A percentile compares a stretch with the other conserved stretches of the same genome.
These are phyloP conservation scores for Apiospora sp. DNA, from an alignment of 2,329 filamentous ascomycete species.

Conservation along the genomic window DNA sequence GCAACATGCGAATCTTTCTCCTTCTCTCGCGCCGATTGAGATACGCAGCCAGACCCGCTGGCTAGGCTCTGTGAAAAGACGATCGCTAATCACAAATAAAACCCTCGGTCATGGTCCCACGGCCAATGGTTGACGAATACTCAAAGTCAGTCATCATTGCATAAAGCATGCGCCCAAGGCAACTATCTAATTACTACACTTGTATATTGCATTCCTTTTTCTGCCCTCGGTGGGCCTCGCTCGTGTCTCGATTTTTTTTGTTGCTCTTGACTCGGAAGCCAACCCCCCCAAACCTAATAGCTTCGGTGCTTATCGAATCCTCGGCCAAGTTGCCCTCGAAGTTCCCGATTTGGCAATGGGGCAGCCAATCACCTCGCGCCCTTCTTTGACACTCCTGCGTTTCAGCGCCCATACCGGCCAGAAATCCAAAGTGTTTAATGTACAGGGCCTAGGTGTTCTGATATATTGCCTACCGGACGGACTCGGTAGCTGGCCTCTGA, in stretches of 20 bases:
- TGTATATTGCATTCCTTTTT: neutral
- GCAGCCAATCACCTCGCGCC: slow-evolving; percentile 5
- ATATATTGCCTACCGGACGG: neutral
- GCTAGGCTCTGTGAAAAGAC: neutral
- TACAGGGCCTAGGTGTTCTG: neutral
- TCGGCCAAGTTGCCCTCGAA: neutral
- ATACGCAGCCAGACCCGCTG: slow-evolving; percentile 10
- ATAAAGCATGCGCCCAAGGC: slow-evolving; percentile 11
- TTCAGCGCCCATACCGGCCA: slow-evolving; percentile 15
- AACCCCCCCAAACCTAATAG: slow-evolving; percentile 7
- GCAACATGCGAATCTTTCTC: neutral
- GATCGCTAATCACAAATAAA: slow-evolving; percentile 13
- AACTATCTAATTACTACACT: neutral
- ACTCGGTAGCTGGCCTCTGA: neutral
- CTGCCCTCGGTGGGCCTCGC: neutral
- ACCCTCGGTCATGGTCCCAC: slow-evolving; percentile 1
- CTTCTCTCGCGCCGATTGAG: neutral
- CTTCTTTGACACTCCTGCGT: slow-evolving; percentile 1
- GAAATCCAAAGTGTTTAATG: neutral
- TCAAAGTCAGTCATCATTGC: slow-evolving; percentile 9
- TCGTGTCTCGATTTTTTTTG: neutral
- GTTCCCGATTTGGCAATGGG: slow-evolving; percentile 11
- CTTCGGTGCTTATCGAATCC: neutral
- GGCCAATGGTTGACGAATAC: neutral
- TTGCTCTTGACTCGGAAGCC: slow-evolving; percentile 11